Evolutionary conservation across 441 rosid species (phyloP).

Genomic region (Aleurites moluccanus): DNA sequence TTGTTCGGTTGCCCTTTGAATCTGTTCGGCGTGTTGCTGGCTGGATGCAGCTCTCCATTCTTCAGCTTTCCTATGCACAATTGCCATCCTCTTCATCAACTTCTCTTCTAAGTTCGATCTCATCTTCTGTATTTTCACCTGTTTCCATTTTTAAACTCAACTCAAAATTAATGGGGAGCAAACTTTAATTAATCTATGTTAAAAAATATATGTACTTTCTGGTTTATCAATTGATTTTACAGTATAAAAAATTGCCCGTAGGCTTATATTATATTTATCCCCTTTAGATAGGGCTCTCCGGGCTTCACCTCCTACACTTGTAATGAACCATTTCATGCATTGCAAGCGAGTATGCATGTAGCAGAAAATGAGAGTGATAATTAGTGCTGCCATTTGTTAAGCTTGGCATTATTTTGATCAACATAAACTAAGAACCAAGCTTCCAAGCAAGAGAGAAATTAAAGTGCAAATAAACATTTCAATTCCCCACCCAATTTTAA

Average conservation of each 20-base stretch:
- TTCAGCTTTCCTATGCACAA: conserved; percentile 70
- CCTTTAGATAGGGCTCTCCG: neutral
- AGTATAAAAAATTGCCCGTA: neutral
- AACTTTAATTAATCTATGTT: neutral
- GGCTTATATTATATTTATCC: too few relatives aligned
- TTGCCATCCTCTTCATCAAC: conserved; percentile 82
- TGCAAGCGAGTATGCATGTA: conserved; percentile 7
- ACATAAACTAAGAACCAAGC: conserved; percentile 25
- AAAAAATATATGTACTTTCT: too few relatives aligned
- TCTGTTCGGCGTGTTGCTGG: conserved; percentile 63
- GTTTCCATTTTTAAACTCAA: neutral
- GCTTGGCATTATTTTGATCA: conserved; percentile 31
- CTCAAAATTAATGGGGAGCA: neutral
- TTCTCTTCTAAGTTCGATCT: conserved; percentile 84
- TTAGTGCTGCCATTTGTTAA: conserved; percentile 5
- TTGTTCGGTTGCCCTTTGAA: conserved; percentile 46
- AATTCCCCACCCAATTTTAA: conserved; percentile 27
- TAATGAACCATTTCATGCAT: too few relatives aligned
- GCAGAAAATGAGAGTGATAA: neutral
- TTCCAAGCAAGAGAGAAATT: conserved; percentile 28
- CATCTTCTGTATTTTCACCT: conserved; percentile 93
- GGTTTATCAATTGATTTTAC: neutral
- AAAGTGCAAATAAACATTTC: conserved; percentile 29
- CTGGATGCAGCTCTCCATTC: conserved; percentile 74
- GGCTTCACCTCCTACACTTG: neutral